phyloP scores from a whole-genome alignment of 2,329 filamentous ascomycete genomes.

The Metarhizium rileyi region DNA sequence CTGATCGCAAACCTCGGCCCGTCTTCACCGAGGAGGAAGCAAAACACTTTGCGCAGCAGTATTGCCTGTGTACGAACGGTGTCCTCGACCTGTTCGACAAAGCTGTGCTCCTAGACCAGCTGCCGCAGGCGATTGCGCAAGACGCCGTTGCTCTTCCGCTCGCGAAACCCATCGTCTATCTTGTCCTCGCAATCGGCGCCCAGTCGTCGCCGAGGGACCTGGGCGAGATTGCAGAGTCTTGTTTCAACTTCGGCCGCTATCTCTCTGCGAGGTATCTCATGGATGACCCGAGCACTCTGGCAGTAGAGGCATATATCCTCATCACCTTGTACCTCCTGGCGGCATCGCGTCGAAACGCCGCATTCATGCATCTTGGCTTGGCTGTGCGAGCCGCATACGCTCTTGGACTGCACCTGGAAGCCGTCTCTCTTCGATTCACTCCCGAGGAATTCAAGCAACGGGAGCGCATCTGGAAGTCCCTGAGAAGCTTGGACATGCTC shows the following conservation, averaged over 20 bases:
- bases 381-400: conserved; percentile 47
- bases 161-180: conserved; percentile 27
- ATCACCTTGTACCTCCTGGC: conserved; percentile 52
- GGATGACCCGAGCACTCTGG: conserved; percentile 41
- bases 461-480: conserved; percentile 17
- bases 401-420: conserved; percentile 39
- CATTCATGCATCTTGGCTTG: conserved; percentile 54
- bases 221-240: conserved; percentile 16
- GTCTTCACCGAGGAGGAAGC: conserved; percentile 4
- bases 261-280: conserved; percentile 21
- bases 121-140: conserved; percentile 7
- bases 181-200: conserved; percentile 16
- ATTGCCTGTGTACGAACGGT: conserved; percentile 17
- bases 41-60: conserved; percentile 4
- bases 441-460: conserved; percentile 11
- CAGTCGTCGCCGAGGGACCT: conserved; percentile 20
- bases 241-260: conserved; percentile 18
- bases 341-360: conserved; percentile 47
- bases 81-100: conserved; percentile 23
- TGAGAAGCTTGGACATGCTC: conserved; percentile 18
- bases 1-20: not conserved
- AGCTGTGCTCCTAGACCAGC: conserved; percentile 16
- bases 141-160: conserved; percentile 5
- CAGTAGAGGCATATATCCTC: conserved; percentile 42
- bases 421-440: conserved; percentile 11